Evolutionary conservation across 495 filamentous ascomycete genomes (phyloP), one percentile per base, ranked within the genome.

Genomic region (Neohortaea acidophila): DNA sequence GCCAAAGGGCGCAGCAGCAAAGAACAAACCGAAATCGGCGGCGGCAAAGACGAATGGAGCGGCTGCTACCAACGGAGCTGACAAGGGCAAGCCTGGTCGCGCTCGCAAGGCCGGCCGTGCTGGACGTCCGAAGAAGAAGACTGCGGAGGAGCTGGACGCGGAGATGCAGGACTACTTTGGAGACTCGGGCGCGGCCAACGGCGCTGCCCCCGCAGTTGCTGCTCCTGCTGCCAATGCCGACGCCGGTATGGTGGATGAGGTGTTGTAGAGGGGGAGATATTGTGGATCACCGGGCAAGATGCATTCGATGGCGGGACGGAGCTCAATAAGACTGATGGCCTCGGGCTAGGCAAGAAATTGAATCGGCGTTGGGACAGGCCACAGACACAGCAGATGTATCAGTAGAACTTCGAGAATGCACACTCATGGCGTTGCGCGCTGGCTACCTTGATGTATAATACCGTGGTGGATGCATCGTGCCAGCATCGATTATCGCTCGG

Each of bases 151-250:
- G 62, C 68, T 94, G 9, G 86, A 94, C 56, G 81, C 80, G 6
- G 86, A 94, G 51, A 93, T 94, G 86, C 70, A 70, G 5, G 86
- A 94, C 50, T 94, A 93, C 62, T 92, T 87, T 49, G 72, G 64
- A 43, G 59, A 61, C 19, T 48, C 20, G 11, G 38, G 19, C 11
- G 57, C 59, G 36, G 57, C 47, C 21, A 53, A 51, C 41, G 65
- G 64, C 28, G 63, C 65, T 27, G 23, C 38, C 36, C n/a, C 33
- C 14, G 25, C 44, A n/a, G 44, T 34, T 11, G 27, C 28, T 12
- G 45, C 43, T 2, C 32, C 41, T 3, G 18, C 34, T 7, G 45
- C 39, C 37, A 47, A 38, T 6, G 53, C 40, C 22, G 56, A 55
- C 24, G 47, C 45, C 17, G 45, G 33, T 33, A 56, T 57, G 52